Evolutionary conservation across 2,329 filamentous ascomycete species (phyloP).

Genomic region (Simplicillium aogashimaense): DNA sequence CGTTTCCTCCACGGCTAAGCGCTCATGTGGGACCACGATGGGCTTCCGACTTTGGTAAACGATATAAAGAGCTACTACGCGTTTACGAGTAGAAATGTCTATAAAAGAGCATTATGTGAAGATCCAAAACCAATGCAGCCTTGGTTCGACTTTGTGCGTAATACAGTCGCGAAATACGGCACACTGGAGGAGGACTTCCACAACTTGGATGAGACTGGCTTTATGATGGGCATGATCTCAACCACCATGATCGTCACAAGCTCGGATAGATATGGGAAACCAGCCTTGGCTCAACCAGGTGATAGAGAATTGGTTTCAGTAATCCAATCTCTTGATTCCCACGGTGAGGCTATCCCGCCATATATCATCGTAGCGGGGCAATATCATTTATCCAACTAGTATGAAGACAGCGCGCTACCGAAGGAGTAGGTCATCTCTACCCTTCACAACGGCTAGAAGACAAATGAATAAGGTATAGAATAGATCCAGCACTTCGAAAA

Average conservation of each 20-base stretch:
- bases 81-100: neutral
- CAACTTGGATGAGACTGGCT: constrained; percentile 10
- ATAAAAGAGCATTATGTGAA: neutral
- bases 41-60: neutral
- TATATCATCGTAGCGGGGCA: constrained; percentile 8
- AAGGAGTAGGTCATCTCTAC: constrained; percentile 17
- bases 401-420: constrained; percentile 12
- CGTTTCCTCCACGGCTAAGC: constrained; percentile 1
- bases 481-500: constrained; percentile 25
- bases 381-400: constrained; percentile 9
- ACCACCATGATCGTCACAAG: constrained; percentile 1
- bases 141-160: neutral
- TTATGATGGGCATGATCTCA: constrained; percentile 3
- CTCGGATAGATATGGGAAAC: constrained; percentile 1
- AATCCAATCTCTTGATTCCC: constrained; percentile 5
- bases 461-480: constrained; percentile 19
- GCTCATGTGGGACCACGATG: neutral
- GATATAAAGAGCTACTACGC: neutral
- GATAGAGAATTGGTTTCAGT: constrained; percentile 8
- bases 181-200: constrained; percentile 8
- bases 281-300: constrained; percentile 5
- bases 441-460: constrained; percentile 22
- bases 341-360: constrained; percentile 2
- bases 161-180: neutral
- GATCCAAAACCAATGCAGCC: neutral